Base-by-base conservation (phyloP, 345 rosid genomes). In the Cardamine occulta region DNA sequence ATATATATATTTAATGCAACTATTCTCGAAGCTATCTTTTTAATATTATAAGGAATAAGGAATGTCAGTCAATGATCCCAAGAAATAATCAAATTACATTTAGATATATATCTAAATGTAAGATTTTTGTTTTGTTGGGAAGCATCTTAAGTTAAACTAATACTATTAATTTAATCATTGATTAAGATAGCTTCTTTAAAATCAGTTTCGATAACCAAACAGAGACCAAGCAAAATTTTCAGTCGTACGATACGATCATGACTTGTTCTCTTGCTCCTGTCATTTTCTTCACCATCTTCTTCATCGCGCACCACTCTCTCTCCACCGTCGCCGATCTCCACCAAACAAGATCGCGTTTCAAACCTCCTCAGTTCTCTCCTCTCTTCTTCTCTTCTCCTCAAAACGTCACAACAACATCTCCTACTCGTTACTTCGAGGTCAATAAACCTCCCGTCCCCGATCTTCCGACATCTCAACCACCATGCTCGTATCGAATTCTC, bases 401-500 rank as follows among this genome's bases (percentile, higher is more conserved):
- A 54, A 72, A 67, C 52, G 61, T 52, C 66, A 49, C 87, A 29
- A 49, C 87, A 29, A 1, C 32, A 4, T 71, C 85, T 5, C 94
- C 91, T 3, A 85, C 86, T 28, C 82, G 75, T 44, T 93, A 54
- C 87, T 93, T 93, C 72, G 98, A 93, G 68, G 98, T 93, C 5
- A 84, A 86, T 63, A 85, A 76, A 76, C 96, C 97, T 51, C 80
- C 77, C 4, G 51, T 72, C 2, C 68, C 81, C 23, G 10, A 49
- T 28, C 84, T 82, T 53, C 49, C 71, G 1, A 49, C 78, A 49
- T 80, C 87, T 59, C 77, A 68, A 5, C 62, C 73, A 21, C 91
- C 91, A 1, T 93, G 93, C 82, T 76, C 85, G 0, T 70, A 82
- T 82, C 80, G 35, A 14, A 28, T 93, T 35, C 91, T 93, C 78